Evolutionary conservation across 2,329 filamentous ascomycete species (phyloP), one percentile per base, ranked within the genome.

Genomic region (Aspergillus costaricaensis): DNA sequence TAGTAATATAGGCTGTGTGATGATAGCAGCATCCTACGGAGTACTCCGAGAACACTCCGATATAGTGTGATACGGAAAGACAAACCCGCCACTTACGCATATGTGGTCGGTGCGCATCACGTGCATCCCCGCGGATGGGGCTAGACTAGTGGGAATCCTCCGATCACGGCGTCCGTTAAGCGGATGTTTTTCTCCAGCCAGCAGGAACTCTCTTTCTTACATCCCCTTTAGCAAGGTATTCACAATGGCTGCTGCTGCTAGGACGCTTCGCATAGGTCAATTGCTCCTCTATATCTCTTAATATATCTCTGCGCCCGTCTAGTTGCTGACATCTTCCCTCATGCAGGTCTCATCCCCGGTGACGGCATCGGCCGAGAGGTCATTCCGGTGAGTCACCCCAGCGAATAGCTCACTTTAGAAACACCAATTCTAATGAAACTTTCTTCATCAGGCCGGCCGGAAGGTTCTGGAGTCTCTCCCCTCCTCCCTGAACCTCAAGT

Each of bases 311-410:
- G 27, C 6, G 30, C 27, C 50, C 53, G 56, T 41, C 56, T 27
- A 44, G 32, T 63, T 43, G 67, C 63, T 67, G 59, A 67, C 55
- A 52, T 56, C 23, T 43, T 23, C 58, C 48, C 55, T 54, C 60
- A 23, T 66, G 52, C 67, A 96, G 93, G 93, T 77, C 91, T 98
- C 72, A 98, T 99, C 76, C 91, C 95, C 71, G 95, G 95, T 74
- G 95, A 99, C 81, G 95, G 95, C 79, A 99, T 99, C 80, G 95
- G 95, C 80, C 91, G 91, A 76, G 95, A 99, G 81, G 95, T 99
- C 77, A 98, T 99, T 79, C 95, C 95, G 67, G 91, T 82, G 74
- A 55, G 61, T 54, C 60, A 44, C 54, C 47, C 10, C 36, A 51
- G 48, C 59, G 43, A 43, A 30, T 36, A 49, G 17, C n/a, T 55